phyloP scores from a whole-genome alignment of 805 yeast genomes.

The Kuraishia piskuri region DNA sequence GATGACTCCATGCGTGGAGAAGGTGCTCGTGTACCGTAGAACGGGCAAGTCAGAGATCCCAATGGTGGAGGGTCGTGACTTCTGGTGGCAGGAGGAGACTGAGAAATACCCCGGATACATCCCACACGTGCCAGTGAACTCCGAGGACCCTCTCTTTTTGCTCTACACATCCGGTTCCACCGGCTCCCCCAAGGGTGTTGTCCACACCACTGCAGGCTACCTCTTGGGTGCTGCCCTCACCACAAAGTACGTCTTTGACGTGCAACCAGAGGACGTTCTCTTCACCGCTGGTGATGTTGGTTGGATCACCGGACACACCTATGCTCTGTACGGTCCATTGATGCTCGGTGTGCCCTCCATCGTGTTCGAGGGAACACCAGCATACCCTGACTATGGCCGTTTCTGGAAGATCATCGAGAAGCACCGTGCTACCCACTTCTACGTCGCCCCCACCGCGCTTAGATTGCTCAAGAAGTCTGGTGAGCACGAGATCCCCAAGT shows the following conservation, averaged over 20 bases:
- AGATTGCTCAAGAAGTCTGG: conserved; percentile 83
- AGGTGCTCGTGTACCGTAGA: conserved; percentile 83
- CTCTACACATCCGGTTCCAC: conserved; percentile 98
- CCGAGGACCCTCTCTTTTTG: conserved; percentile 94
- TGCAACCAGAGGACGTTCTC: conserved; percentile 77
- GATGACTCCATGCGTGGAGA: conserved; percentile 64
- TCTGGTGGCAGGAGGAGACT: conserved; percentile 92
- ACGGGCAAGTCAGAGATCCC: conserved; percentile 71
- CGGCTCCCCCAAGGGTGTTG: conserved; percentile 97
- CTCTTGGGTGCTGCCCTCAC: conserved; percentile 87
- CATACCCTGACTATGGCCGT: conserved; percentile 90
- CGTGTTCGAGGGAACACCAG: conserved; percentile 96
- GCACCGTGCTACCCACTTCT: conserved; percentile 89
- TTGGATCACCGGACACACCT: conserved; percentile 98
- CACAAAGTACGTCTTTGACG: conserved; percentile 88
- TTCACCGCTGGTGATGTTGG: conserved; percentile 99
- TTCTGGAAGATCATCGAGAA: conserved; percentile 95
- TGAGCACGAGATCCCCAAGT: conserved; percentile 68
- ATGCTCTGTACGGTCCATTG: conserved; percentile 91
- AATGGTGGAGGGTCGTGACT: conserved; percentile 74
- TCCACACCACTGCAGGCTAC: conserved; percentile 92
- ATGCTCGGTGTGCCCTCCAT: conserved; percentile 83
- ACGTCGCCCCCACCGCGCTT: conserved; percentile 97
- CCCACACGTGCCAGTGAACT: conserved; percentile 78
- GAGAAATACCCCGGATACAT: conserved; percentile 73